Conservation (phyloP, 768 basidiomycete species). For the Pilatotrama ljubarskyi region DNA sequence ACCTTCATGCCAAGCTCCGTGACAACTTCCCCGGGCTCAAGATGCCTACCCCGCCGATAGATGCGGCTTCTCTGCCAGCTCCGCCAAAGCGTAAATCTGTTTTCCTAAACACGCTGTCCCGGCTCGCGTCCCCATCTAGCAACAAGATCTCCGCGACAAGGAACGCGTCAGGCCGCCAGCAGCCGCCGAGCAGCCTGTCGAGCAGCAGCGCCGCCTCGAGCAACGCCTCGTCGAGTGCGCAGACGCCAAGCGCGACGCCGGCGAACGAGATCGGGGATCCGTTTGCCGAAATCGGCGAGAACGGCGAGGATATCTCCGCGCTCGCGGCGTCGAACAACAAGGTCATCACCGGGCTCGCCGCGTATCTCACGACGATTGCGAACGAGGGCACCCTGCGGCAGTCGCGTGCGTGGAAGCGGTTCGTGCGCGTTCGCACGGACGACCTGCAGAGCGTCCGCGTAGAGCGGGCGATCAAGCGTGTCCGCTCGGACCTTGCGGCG, state of each 20-base stretch:
- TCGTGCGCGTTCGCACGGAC: slow-evolving; percentile 82
- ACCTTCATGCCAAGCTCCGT: slow-evolving; percentile 79
- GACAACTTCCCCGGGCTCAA: slow-evolving; percentile 57
- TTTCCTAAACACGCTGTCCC: slow-evolving; percentile 84
- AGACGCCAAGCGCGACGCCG: slow-evolving; percentile 52
- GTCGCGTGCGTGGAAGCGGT: slow-evolving; percentile 77
- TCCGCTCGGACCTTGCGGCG: slow-evolving; percentile 79
- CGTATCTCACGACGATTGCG: slow-evolving; percentile 78
- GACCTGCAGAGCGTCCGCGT: slow-evolving; percentile 86
- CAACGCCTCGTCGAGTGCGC: slow-evolving; percentile 35
- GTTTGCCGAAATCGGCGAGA: slow-evolving; percentile 42
- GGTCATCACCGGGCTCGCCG: slow-evolving; percentile 66
- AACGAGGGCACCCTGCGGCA: slow-evolving; percentile 64
- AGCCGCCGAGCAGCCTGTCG: slow-evolving; percentile 14
- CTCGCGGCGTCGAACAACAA: slow-evolving; percentile 42
- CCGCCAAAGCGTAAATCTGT: slow-evolving; percentile 75
- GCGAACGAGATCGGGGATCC: slow-evolving; percentile 61
- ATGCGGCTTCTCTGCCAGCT: slow-evolving; percentile 52
- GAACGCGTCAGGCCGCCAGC: slow-evolving; percentile 35
- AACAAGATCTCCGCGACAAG: slow-evolving; percentile 45
- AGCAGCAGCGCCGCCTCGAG: slow-evolving; percentile 35
- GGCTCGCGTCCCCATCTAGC: slow-evolving; percentile 71
- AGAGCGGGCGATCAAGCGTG: slow-evolving; percentile 86
- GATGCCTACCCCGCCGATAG: slow-evolving; percentile 64
- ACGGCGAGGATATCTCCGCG: slow-evolving; percentile 27